Conservation (phyloP, 768 basidiomycete genomes). For the Boletus pseudopeckii region DNA sequence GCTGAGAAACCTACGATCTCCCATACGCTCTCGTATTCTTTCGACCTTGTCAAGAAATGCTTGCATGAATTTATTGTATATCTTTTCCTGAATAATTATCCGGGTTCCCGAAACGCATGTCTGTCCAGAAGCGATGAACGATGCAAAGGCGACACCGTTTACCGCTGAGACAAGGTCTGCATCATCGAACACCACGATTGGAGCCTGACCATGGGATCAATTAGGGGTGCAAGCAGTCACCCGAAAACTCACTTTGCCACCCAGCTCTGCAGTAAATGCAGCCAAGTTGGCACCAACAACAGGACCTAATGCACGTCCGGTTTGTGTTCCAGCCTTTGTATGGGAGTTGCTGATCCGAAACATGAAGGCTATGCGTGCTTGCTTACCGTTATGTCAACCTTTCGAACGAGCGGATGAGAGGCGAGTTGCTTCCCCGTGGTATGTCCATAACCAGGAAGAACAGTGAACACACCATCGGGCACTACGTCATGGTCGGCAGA, state of each 20-base stretch:
- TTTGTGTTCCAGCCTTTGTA: conserved; percentile 68
- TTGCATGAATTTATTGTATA: conserved; percentile 68
- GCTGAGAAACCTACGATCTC: conserved; percentile 56
- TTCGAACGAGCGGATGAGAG: conserved; percentile 62
- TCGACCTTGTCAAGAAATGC: conserved; percentile 59
- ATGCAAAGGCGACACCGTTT: conserved; percentile 80
- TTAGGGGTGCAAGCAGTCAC: not conserved
- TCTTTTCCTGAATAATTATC: conserved; percentile 64
- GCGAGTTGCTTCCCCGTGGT: conserved; percentile 64
- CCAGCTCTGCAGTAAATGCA: conserved; percentile 77
- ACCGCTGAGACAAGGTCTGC: conserved; percentile 71
- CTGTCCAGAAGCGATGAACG: conserved; percentile 85
- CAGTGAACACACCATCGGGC: conserved; percentile 68
- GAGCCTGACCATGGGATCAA: conserved; percentile 49
- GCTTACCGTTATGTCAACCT: conserved; percentile 81
- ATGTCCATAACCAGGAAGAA: conserved; percentile 70
- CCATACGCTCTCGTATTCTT: conserved; percentile 67
- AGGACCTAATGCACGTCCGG: conserved; percentile 70
- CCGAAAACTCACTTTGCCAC: conserved; percentile 61
- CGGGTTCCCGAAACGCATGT: conserved; percentile 91
- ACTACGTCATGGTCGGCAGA: conserved; percentile 41
- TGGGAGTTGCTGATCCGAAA: not conserved
- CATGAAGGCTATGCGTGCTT: not conserved
- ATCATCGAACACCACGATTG: conserved; percentile 76
- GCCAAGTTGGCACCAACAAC: conserved; percentile 74